Percentiles rank a stretch among this genome's conserved stretches.
These are phyloP conservation scores for Sporothrix brasiliensis DNA, from an alignment of 2,329 filamentous ascomycete genomes.

Conservation along the genomic window DNA sequence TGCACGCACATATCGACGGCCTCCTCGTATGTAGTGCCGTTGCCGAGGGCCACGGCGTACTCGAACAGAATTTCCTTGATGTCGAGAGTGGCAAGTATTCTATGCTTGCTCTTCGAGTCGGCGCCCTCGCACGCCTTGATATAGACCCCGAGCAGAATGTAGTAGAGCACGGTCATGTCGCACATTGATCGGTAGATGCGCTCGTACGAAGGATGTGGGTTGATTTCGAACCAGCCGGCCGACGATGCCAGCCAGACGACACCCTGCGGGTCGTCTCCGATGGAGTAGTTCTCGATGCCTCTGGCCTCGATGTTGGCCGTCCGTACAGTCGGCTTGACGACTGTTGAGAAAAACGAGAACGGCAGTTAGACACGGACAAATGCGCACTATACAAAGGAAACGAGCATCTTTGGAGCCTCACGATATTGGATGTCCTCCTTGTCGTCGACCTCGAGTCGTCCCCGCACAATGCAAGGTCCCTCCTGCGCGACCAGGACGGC, in stretches of 20 bases:
- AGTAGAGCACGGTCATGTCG: constrained; percentile 66
- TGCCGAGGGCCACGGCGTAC: constrained; percentile 57
- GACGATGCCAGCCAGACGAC: constrained; percentile 67
- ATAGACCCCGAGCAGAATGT: constrained; percentile 63
- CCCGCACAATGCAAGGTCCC: constrained; percentile 64
- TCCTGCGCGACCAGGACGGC: constrained; percentile 62
- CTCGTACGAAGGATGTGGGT: constrained; percentile 60
- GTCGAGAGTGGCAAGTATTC: constrained; percentile 39
- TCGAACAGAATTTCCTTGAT: constrained; percentile 45
- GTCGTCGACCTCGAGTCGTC: constrained; percentile 57
- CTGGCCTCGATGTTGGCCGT: constrained; percentile 52
- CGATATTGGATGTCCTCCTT: constrained; percentile 46
- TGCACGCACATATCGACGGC: constrained; percentile 51
- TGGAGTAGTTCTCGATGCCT: constrained; percentile 63
- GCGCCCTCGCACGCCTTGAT: constrained; percentile 36
- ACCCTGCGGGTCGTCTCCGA: constrained; percentile 57
- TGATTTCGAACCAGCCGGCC: constrained; percentile 70
- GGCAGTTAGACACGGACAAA: neutral
- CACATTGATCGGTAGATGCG: constrained; percentile 62
- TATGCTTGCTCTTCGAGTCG: constrained; percentile 44
- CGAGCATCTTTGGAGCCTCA: constrained; percentile 40
- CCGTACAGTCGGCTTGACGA: constrained; percentile 43
- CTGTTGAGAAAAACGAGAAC: constrained; percentile 35
- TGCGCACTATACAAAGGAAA: neutral
- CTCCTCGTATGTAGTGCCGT: constrained; percentile 56